These are phyloP conservation scores for Leccinum subgranulosum DNA, from an alignment of 768 basidiomycete genomes.

Conservation along the genomic window DNA sequence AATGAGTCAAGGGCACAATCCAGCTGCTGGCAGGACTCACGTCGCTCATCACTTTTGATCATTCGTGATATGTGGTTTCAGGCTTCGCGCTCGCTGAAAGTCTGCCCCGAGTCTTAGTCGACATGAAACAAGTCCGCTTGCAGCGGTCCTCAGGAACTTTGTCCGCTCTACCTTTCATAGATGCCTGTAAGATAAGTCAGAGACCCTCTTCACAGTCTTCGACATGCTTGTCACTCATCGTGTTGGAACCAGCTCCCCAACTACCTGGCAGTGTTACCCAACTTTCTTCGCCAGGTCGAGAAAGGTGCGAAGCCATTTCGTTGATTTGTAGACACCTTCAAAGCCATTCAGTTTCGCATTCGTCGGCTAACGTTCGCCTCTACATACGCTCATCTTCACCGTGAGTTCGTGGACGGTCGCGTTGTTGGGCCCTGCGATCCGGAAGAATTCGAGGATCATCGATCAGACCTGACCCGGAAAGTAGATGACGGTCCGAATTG, in stretches of 20 bases:
- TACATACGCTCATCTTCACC: constrained; percentile 32
- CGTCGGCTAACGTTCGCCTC: background rate
- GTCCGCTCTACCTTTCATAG: constrained; percentile 39
- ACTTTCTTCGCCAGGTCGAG: constrained; percentile 29
- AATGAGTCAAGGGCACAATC: background rate
- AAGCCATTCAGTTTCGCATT: background rate
- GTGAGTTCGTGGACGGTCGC: constrained; percentile 33
- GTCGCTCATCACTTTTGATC: constrained; percentile 36
- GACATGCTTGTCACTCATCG: constrained; percentile 39
- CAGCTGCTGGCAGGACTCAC: constrained; percentile 20
- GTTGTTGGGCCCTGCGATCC: background rate
- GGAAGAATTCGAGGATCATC: background rate
- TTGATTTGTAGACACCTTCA: constrained; percentile 36
- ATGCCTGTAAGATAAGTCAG: constrained; percentile 35
- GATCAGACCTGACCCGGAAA: constrained; percentile 33
- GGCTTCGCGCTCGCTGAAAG: constrained; percentile 32
- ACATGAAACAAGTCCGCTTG: constrained; percentile 18
- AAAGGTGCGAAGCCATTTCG: constrained; percentile 37
- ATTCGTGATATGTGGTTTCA: constrained; percentile 29
- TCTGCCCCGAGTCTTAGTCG: constrained; percentile 24
- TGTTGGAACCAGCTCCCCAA: constrained; percentile 40
- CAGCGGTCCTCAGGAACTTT: constrained; percentile 42
- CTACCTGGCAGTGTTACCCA: constrained; percentile 35
- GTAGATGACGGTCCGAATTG: constrained; percentile 43
- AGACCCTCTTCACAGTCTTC: constrained; percentile 38